A percentile compares a stretch with the other conserved stretches of the same genome.
Evolutionary conservation across 495 filamentous ascomycete species (phyloP).

Genomic region (Penicillium odoratum): DNA sequence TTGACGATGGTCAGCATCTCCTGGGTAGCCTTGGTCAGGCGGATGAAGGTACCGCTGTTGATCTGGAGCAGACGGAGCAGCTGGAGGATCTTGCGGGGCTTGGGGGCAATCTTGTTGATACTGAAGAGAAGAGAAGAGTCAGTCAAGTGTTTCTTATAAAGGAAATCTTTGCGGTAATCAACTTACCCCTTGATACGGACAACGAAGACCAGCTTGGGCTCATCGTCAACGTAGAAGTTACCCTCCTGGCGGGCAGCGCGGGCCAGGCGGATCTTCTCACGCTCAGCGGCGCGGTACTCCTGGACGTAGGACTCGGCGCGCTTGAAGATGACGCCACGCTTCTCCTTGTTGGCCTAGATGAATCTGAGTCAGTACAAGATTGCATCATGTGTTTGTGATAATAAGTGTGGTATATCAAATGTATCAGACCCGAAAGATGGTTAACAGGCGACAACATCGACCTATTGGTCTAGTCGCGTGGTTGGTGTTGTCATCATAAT

Average conservation of each 20-base stretch:
- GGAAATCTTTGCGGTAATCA: background rate
- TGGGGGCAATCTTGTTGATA: slow-evolving; percentile 99
- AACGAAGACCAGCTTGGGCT: slow-evolving; percentile 97
- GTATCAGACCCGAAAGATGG: slow-evolving; percentile 99
- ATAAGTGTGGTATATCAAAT: slow-evolving; percentile 29
- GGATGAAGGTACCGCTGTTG: slow-evolving; percentile 99
- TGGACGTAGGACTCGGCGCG: slow-evolving; percentile 99
- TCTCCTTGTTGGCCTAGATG: slow-evolving; percentile 87
- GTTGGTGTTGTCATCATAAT: slow-evolving; percentile 74
- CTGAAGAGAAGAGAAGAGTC: slow-evolving; percentile 37
- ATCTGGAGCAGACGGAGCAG: slow-evolving; percentile 99
- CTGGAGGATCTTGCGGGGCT: slow-evolving; percentile 99
- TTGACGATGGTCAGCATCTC: slow-evolving; percentile 98
- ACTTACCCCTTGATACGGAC: slow-evolving; percentile 95
- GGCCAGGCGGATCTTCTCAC: slow-evolving; percentile 92
- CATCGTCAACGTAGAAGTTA: slow-evolving; percentile 88
- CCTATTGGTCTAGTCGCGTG: slow-evolving; percentile 83
- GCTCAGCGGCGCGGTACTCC: slow-evolving; percentile 97
- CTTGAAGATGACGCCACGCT: slow-evolving; percentile 98
- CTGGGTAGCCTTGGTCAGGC: slow-evolving; percentile 93
- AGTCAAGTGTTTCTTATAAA: slow-evolving; percentile 13
- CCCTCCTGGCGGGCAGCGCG: slow-evolving; percentile 89
- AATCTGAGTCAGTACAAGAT: slow-evolving; percentile 41
- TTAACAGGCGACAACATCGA: slow-evolving; percentile 97
- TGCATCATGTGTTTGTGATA: slow-evolving; percentile 15